phyloP scores from a whole-genome alignment of 2,329 filamentous ascomycete genomes.

The Hyphodiscus sp. region DNA sequence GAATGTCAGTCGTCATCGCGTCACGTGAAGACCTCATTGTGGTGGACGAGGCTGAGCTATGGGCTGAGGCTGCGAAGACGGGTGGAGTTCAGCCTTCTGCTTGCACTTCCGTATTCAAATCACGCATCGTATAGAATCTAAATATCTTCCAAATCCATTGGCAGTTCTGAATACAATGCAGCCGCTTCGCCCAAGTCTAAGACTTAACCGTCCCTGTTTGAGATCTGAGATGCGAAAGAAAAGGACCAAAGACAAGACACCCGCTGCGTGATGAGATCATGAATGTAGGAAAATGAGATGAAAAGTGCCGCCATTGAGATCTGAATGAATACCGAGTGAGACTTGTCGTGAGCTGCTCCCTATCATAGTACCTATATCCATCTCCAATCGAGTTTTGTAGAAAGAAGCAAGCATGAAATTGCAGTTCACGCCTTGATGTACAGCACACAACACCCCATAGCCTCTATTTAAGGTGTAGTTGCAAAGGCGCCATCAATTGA shows the following conservation, averaged over 20 bases:
- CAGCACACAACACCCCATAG: conserved; percentile 16
- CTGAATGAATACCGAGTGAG: conserved; percentile 10
- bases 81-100: too few relatives aligned
- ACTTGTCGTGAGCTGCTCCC: conserved; percentile 7
- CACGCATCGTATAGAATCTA: neutral
- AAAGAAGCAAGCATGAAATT: conserved; percentile 15
- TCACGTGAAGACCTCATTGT: neutral
- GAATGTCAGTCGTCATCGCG: neutral
- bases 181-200: conserved; percentile 23
- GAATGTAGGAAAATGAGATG: conserved; percentile 20
- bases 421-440: conserved; percentile 10
- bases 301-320: conserved; percentile 15
- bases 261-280: conserved; percentile 29
- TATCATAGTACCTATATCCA: conserved; percentile 2
- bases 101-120: neutral
- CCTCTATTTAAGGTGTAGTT: conserved; percentile 18
- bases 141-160: conserved; percentile 22
- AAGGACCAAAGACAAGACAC: conserved; percentile 17
- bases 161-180: conserved; percentile 23
- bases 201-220: conserved; percentile 14
- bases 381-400: conserved; percentile 5
- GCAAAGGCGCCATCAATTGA: conserved; percentile 21
- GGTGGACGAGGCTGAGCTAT: neutral
- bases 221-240: conserved; percentile 27
- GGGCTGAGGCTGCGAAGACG: neutral